Evolutionary conservation across 2,329 filamentous ascomycete species (phyloP), one percentile per base, ranked within the genome.

Genomic region (Aspergillus novofumigatus): DNA sequence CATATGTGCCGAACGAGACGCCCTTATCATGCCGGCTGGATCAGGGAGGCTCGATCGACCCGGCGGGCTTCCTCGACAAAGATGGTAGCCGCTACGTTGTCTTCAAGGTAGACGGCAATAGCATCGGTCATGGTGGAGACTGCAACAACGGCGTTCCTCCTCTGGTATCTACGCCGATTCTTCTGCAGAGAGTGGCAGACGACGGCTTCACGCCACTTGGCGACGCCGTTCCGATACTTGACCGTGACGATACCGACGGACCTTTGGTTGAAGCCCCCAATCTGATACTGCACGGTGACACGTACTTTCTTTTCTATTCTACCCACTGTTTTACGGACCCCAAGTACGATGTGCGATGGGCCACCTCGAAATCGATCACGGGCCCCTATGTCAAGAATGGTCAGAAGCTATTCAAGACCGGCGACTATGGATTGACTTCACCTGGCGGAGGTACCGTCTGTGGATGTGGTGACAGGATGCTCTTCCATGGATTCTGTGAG

Each of bases 101-200:
- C 9, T 89, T 86, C 75, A 89, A 89, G 69, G 75, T 88, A 26
- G 86, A 89, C 69, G 86, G 86, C 41, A 88, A 88, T 70, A 77
- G 76, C 56, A 70, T 81, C 38, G 77, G 77, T 20, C 65, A 76
- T 58, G 78, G 78, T 41, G 80, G 80, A 1, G 69, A 73, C 55
- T 81, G 80, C 65, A 73, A 72, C 52, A 77, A 79, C 58, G 81
- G 78, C 59, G 55, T 72, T n/a, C 62, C 65, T 1, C 74, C 74
- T 0, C 59, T 72, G 2, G 65, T 71, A 7, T 54, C 67, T 3
- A 78, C 75, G 0, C 75, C 75, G 0, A 69, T 78, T 28, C 63
- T 77, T 76, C 63, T 77, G 5, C 75, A 78, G 55, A 68, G 70
- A 51, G 70, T 78, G 6, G 57, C 52, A 29, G 61, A 61, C 0